A percentile compares a stretch with the other conserved stretches of the same genome.
These are phyloP conservation scores for Cicer cuneatum DNA, from an alignment of 306 rosid species.

Conservation along the genomic window DNA sequence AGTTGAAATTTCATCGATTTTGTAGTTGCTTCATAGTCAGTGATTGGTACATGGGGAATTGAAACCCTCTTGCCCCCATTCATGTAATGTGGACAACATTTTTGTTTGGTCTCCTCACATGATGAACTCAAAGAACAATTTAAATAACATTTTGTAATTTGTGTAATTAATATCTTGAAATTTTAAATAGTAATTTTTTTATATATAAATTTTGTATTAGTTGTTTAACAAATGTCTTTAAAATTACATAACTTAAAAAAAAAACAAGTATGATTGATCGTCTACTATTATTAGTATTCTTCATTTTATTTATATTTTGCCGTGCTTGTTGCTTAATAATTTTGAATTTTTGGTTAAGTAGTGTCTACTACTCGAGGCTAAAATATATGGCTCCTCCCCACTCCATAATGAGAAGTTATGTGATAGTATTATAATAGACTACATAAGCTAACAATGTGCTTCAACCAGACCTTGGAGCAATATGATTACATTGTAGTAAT, in stretches of 20 bases:
- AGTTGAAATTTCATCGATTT: constrained; percentile 18
- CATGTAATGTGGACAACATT: constrained; percentile 15
- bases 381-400: constrained; percentile 8
- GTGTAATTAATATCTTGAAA: no score
- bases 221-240: no score
- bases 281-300: no score
- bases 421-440: constrained; percentile 4
- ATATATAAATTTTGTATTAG: no score
- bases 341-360: constrained; percentile 21
- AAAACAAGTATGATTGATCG: no score
- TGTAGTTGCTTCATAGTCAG: neutral
- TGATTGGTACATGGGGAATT: constrained; percentile 24
- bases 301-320: neutral
- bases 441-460: constrained; percentile 17
- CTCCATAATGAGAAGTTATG: neutral
- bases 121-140: neutral
- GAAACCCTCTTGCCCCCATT: constrained; percentile 24
- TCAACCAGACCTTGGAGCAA: constrained; percentile 27
- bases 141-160: neutral
- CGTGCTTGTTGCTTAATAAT: neutral
- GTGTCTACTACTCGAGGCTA: constrained; percentile 25
- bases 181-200: no score
- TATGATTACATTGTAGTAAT: constrained; percentile 32
- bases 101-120: neutral
- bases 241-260: no score